phyloP scores from a whole-genome alignment of 345 rosid species.

The Brassica cretica region DNA sequence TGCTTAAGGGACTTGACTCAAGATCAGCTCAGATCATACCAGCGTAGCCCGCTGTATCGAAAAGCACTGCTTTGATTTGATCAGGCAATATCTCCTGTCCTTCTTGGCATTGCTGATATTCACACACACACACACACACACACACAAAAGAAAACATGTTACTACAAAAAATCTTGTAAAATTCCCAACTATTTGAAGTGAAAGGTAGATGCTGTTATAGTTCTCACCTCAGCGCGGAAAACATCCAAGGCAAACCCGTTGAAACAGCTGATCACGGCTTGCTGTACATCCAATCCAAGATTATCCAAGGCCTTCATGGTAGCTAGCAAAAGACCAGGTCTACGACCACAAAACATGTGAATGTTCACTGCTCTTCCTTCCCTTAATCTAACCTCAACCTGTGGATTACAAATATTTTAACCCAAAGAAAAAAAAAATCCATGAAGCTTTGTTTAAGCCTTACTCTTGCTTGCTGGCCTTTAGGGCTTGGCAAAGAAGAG shows the following conservation, averaged over 20 bases:
- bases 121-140: neutral
- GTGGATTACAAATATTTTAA: neutral
- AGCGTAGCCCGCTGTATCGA: conserved; percentile 80
- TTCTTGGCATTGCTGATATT: conserved; percentile 81
- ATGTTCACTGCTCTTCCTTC: conserved; percentile 98
- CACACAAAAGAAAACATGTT: neutral
- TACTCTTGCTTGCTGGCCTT: conserved; percentile 86
- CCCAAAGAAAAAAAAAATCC: neutral
- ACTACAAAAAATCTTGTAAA: neutral
- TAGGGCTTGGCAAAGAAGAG: conserved; percentile 67
- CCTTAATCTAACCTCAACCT: conserved; percentile 93
- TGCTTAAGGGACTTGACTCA: conserved; percentile 11
- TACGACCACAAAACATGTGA: conserved; percentile 93
- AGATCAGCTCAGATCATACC: conserved; percentile 44
- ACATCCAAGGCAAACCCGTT: conserved; percentile 93
- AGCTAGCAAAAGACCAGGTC: conserved; percentile 86
- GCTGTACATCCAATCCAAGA: conserved; percentile 93
- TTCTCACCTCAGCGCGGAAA: conserved; percentile 85
- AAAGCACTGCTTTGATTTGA: conserved; percentile 88
- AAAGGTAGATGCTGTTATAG: neutral
- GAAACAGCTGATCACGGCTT: conserved; percentile 95
- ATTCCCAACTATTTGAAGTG: neutral
- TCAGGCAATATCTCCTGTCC: conserved; percentile 82
- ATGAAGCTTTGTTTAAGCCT: conserved; percentile 7
- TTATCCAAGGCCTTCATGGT: conserved; percentile 92